These are phyloP conservation scores for Vitis rotundifolia DNA, from an alignment of 164 flowering plant genomes.

Conservation along the genomic window DNA sequence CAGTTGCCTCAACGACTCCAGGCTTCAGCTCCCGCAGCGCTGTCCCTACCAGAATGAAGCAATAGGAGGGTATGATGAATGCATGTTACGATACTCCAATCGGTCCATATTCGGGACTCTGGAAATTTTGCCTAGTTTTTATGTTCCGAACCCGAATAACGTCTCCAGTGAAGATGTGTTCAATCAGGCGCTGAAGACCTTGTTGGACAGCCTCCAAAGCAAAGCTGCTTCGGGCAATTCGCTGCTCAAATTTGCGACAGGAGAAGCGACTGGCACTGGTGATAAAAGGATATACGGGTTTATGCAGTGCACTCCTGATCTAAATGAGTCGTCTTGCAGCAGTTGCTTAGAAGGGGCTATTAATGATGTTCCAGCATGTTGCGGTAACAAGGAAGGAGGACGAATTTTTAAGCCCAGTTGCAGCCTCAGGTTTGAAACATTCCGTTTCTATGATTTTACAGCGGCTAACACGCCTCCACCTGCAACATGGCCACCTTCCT, in stretches of 20 bases:
- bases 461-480: background rate
- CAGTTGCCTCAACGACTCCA: slow-evolving; percentile 6
- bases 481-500: background rate
- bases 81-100: slow-evolving; percentile 34
- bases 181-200: background rate
- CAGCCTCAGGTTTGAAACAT: slow-evolving; percentile 15
- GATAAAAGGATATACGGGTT: background rate
- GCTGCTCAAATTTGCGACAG: background rate
- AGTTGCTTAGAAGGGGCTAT: background rate
- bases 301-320: slow-evolving; percentile 6
- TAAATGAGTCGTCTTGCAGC: background rate
- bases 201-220: background rate
- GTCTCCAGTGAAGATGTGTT: slow-evolving; percentile 2
- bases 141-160: background rate
- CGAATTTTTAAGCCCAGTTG: slow-evolving; percentile 19
- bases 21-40: background rate
- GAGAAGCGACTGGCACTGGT: background rate
- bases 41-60: slow-evolving; percentile 30
- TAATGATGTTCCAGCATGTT: background rate
- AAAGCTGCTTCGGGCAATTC: slow-evolving; percentile 14
- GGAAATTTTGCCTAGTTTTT: background rate
- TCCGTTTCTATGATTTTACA: slow-evolving; percentile 5
- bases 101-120: background rate
- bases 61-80: slow-evolving; percentile 9
- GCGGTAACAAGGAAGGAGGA: slow-evolving; percentile 7